Percentiles rank a stretch among this genome's conserved stretches.
Conservation (phyloP, 2,329 filamentous ascomycete genomes). For the Dryadomyces quercus-mongolicae region DNA sequence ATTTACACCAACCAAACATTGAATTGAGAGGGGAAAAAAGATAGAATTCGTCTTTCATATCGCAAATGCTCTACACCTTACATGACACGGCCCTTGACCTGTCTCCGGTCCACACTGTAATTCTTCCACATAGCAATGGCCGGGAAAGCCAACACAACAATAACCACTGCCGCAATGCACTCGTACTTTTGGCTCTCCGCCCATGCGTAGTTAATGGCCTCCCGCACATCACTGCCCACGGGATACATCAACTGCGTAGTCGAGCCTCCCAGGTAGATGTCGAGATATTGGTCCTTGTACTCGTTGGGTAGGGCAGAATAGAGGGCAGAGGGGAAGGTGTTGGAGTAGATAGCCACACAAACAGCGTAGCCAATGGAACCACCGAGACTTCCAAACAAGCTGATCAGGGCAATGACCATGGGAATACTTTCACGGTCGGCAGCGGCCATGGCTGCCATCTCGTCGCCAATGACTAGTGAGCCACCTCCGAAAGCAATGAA, state of each 20-base stretch:
- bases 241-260: constrained; percentile 37
- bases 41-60: no score
- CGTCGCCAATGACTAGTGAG: constrained; percentile 43
- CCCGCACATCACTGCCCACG: constrained; percentile 31
- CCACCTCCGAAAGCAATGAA: constrained; percentile 39
- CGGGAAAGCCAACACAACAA: constrained; percentile 10
- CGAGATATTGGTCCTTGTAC: constrained; percentile 21
- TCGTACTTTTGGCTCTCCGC: constrained; percentile 34
- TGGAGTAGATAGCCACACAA: constrained; percentile 48
- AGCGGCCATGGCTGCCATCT: constrained; percentile 47
- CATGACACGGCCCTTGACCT: constrained; percentile 6
- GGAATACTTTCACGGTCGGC: constrained; percentile 43
- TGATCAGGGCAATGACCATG: constrained; percentile 42
- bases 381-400: constrained; percentile 46
- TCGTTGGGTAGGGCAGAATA: constrained; percentile 33
- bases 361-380: constrained; percentile 45
- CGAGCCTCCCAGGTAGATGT: constrained; percentile 37
- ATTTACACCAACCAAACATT: no score
- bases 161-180: constrained; percentile 30
- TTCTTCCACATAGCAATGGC: constrained; percentile 5
- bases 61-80: no score
- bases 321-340: constrained; percentile 39
- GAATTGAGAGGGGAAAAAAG: no score
- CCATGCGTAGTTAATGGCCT: constrained; percentile 42
- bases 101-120: constrained; percentile 1